phyloP scores from a whole-genome alignment of 2,329 filamentous ascomycete genomes.

The Hypocrella siamensis region DNA sequence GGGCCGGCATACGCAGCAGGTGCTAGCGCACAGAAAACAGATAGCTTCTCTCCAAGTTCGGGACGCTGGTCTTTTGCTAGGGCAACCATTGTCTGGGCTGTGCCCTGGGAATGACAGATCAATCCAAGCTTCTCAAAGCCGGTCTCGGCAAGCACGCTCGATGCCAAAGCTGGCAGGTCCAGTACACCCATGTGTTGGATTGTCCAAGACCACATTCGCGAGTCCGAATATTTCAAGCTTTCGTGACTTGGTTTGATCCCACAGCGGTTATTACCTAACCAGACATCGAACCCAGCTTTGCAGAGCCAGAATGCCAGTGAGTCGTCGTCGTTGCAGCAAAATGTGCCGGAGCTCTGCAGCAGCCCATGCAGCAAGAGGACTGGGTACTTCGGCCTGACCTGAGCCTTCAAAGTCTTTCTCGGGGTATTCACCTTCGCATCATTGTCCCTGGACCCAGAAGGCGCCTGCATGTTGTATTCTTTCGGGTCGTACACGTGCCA shows the following conservation, averaged over 20 bases:
- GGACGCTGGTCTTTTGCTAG: constrained; percentile 82
- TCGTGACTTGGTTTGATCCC: constrained; percentile 68
- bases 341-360: constrained; percentile 75
- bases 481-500: constrained; percentile 82
- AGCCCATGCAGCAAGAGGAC: constrained; percentile 79
- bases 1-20: constrained; percentile 84
- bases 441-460: neutral
- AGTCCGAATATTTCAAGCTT: constrained; percentile 55
- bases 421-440: constrained; percentile 11
- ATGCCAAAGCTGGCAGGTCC: constrained; percentile 69
- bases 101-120: constrained; percentile 81
- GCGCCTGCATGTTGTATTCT: constrained; percentile 36
- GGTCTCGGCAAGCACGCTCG: constrained; percentile 66
- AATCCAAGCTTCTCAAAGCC: constrained; percentile 71
- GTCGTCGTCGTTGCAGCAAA: constrained; percentile 79
- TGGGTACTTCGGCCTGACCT: constrained; percentile 49
- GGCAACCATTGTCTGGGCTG: constrained; percentile 74
- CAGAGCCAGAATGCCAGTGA: constrained; percentile 84
- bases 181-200: constrained; percentile 87
- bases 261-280: constrained; percentile 88
- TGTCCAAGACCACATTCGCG: constrained; percentile 94
- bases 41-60: constrained; percentile 66
- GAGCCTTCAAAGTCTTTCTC: constrained; percentile 21
- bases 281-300: constrained; percentile 87
- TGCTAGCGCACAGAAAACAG: constrained; percentile 80